These are phyloP conservation scores for Schizophyllum amplum DNA, from an alignment of 1,284 basidiomycete species.

Conservation along the genomic window DNA sequence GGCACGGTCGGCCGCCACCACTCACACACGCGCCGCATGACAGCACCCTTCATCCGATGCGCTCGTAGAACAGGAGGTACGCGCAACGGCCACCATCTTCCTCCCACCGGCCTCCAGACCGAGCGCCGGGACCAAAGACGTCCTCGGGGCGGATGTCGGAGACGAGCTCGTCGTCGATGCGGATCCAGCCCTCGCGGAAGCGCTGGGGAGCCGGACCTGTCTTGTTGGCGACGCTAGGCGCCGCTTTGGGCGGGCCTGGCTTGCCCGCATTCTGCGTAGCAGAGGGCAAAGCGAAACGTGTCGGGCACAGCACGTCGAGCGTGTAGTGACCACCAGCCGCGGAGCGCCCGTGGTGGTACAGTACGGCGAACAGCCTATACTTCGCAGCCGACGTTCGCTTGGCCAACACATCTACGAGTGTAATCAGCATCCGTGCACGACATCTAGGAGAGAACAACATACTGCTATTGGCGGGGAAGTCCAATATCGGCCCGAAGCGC, in stretches of 20 bases:
- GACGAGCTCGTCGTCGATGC: slow-evolving; percentile 91
- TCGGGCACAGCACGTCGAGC: slow-evolving; percentile 81
- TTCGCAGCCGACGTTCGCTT: slow-evolving; percentile 43
- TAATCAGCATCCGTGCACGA: background rate
- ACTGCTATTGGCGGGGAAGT: slow-evolving; percentile 57
- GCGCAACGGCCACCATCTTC: slow-evolving; percentile 64
- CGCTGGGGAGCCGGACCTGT: slow-evolving; percentile 18
- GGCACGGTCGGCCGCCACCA: background rate
- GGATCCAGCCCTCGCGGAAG: slow-evolving; percentile 68
- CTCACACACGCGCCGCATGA: background rate
- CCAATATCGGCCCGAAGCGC: slow-evolving; percentile 70
- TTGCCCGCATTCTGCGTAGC: slow-evolving; percentile 13
- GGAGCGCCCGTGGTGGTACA: slow-evolving; percentile 91
- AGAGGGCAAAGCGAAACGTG: slow-evolving; percentile 38
- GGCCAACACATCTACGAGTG: slow-evolving; percentile 37
- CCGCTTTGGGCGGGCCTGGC: slow-evolving; percentile 11
- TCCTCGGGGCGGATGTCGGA: slow-evolving; percentile 71
- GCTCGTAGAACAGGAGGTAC: slow-evolving; percentile 84
- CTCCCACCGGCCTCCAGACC: slow-evolving; percentile 24
- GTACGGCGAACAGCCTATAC: slow-evolving; percentile 85
- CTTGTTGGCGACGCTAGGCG: background rate
- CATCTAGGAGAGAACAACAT: background rate
- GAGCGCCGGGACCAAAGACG: slow-evolving; percentile 49
- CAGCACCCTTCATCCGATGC: slow-evolving; percentile 22
- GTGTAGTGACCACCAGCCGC: slow-evolving; percentile 97